A percentile compares a stretch with the other conserved stretches of the same genome.
Conservation (phyloP, 805 yeast species). For the Blastobotrys robertii region DNA sequence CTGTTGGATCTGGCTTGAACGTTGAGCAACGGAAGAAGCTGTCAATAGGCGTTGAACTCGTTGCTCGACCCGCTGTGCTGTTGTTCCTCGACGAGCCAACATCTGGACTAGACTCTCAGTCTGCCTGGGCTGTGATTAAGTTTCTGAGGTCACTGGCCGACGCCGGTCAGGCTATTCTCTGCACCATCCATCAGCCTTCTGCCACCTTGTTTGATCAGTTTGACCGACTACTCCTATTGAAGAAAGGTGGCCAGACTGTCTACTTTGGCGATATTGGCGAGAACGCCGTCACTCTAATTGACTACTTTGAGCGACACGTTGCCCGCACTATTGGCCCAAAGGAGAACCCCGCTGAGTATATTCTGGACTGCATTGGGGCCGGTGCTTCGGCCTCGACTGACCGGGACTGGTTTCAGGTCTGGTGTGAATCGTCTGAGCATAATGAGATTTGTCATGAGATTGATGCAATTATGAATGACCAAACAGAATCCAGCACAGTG, state of each 20-base stretch:
- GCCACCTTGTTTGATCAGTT: slow-evolving; percentile 54
- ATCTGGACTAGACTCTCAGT: slow-evolving; percentile 49
- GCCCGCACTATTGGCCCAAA: slow-evolving; percentile 48
- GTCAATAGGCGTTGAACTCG: slow-evolving; percentile 59
- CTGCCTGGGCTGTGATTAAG: slow-evolving; percentile 59
- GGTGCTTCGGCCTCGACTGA: slow-evolving; percentile 60
- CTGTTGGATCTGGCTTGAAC: slow-evolving; percentile 56
- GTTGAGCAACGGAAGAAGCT: slow-evolving; percentile 56
- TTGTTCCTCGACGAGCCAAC: slow-evolving; percentile 60
- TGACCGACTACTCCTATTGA: slow-evolving; percentile 53
- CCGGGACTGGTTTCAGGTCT: slow-evolving; percentile 53
- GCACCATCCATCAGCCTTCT: slow-evolving; percentile 69
- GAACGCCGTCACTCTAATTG: slow-evolving; percentile 43
- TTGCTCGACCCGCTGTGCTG: slow-evolving; percentile 51
- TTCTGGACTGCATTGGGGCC: slow-evolving; percentile 62
- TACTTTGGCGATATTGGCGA: slow-evolving; percentile 71
- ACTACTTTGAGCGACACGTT: slow-evolving; percentile 59
- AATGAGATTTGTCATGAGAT: slow-evolving; percentile 26
- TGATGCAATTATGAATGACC: slow-evolving; percentile 25
- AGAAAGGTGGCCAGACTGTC: slow-evolving; percentile 65
- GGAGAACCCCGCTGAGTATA: slow-evolving; percentile 67
- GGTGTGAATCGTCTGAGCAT: slow-evolving; percentile 43
- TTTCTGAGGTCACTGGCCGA: slow-evolving; percentile 56
- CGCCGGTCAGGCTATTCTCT: slow-evolving; percentile 59
- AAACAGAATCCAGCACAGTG: slow-evolving; percentile 28